These are phyloP conservation scores for Trichoderma sp. DNA, from an alignment of 2,329 filamentous ascomycete species.

Conservation along the genomic window DNA sequence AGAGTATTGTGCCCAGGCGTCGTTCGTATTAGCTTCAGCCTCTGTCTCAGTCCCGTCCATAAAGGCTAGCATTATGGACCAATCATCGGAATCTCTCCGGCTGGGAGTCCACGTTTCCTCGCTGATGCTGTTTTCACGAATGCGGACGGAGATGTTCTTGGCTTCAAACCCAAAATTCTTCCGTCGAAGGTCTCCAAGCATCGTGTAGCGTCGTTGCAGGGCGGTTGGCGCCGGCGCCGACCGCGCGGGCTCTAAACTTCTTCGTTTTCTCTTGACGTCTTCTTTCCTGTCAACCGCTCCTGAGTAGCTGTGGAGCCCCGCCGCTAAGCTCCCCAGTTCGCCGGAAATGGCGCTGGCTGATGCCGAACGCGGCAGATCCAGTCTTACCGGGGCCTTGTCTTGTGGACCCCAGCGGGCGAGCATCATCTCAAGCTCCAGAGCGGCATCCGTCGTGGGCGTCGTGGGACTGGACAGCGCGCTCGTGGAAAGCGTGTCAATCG, in stretches of 20 bases:
- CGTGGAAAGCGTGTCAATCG: conserved; percentile 27
- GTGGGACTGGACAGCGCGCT: conserved; percentile 27
- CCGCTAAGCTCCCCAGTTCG: conserved; percentile 30
- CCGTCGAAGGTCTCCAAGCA: conserved; percentile 27
- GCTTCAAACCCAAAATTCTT: conserved; percentile 23
- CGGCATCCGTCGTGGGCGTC: conserved; percentile 19
- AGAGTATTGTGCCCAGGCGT: conserved; percentile 46
- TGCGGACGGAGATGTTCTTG: conserved; percentile 20
- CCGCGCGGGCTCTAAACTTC: conserved; percentile 15
- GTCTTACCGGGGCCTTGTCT: conserved; percentile 23
- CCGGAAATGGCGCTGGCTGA: conserved; percentile 28
- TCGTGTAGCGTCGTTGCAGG: conserved; percentile 27
- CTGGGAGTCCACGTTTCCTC: conserved; percentile 29
- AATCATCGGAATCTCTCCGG: conserved; percentile 34
- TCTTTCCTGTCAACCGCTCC: conserved; percentile 26
- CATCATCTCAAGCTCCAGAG: conserved; percentile 24
- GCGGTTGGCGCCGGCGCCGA: conserved; percentile 17
- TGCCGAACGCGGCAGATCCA: conserved; percentile 24
- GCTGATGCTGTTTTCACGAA: conserved; percentile 24
- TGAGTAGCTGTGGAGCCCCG: conserved; percentile 30
- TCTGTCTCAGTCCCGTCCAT: conserved; percentile 28
- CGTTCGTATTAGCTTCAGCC: conserved; percentile 21
- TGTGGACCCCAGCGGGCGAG: conserved; percentile 30
- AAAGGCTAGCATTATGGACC: conserved; percentile 38
- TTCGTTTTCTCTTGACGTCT: conserved; percentile 15